Percentiles rank a stretch among this genome's conserved stretches.
Evolutionary conservation across 2,329 filamentous ascomycete genomes (phyloP).

Genomic region (Leptosphaerulina australis): DNA sequence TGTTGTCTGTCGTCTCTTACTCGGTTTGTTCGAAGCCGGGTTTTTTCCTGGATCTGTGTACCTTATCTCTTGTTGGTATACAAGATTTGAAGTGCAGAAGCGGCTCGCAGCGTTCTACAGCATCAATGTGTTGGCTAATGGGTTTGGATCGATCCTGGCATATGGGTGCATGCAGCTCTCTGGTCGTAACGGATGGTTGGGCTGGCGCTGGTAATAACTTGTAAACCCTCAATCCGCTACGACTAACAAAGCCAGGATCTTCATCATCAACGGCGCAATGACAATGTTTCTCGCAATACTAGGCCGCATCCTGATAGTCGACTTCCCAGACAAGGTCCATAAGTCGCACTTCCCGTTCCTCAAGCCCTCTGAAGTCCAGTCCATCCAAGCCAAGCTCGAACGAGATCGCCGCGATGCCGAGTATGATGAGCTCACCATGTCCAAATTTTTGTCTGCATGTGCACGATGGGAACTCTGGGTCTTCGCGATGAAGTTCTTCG

Average conservation of each 20-base stretch:
- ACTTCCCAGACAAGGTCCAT: conserved; percentile 41
- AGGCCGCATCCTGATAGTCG: conserved; percentile 35
- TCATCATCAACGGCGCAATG: conserved; percentile 62
- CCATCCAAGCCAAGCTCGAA: conserved; percentile 27
- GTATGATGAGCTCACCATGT: conserved; percentile 23
- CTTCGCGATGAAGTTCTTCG: conserved; percentile 26
- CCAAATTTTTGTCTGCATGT: conserved; percentile 20
- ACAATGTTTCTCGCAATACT: conserved; percentile 31
- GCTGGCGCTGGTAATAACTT: conserved; percentile 21
- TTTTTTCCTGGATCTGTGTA: conserved; percentile 18
- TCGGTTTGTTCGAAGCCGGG: conserved; percentile 32
- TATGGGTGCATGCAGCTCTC: conserved; percentile 45
- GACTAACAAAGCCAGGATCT: conserved; percentile 49
- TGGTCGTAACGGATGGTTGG: conserved; percentile 18
- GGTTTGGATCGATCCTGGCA: conserved; percentile 59
- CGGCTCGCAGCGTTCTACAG: conserved; percentile 57
- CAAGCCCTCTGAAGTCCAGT: conserved; percentile 19
- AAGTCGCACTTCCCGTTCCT: conserved; percentile 27
- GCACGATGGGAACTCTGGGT: conserved; percentile 28
- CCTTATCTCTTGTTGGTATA: conserved; percentile 49
- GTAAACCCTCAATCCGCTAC: no score
- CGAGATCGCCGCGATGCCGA: conserved; percentile 25
- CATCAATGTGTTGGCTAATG: conserved; percentile 58
- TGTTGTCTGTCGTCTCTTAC: conserved; percentile 27
- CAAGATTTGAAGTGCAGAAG: conserved; percentile 59